Conservation (phyloP, 2,329 filamentous ascomycete species). For the Pseudogymnoascus sp. region DNA sequence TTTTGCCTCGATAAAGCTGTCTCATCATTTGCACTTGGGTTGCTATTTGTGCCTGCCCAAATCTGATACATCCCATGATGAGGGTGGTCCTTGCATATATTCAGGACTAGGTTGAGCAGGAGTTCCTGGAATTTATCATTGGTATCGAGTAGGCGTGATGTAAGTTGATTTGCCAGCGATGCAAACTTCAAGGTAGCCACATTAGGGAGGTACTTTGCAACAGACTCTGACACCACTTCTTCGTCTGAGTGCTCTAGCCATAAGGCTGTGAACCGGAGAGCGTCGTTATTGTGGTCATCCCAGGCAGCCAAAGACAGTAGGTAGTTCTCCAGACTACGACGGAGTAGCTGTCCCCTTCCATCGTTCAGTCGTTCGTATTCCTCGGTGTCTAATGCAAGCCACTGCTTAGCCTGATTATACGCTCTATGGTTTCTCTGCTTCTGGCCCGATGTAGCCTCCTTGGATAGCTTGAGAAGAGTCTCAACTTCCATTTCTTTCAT, state of each 20-base stretch:
- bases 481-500: constrained; percentile 74
- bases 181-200: constrained; percentile 92
- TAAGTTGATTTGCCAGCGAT: constrained; percentile 87
- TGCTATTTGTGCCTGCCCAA: constrained; percentile 69
- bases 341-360: constrained; percentile 74
- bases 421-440: constrained; percentile 51
- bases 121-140: constrained; percentile 65
- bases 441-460: constrained; percentile 33
- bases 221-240: constrained; percentile 66
- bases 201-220: constrained; percentile 57
- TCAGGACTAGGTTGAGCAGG: constrained; percentile 64
- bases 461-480: constrained; percentile 56
- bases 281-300: constrained; percentile 82
- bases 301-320: constrained; percentile 75
- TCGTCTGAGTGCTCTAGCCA: constrained; percentile 87
- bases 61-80: constrained; percentile 98
- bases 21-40: constrained; percentile 62
- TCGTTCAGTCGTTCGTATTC: constrained; percentile 74
- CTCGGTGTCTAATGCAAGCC: constrained; percentile 82
- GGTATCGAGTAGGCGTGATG: constrained; percentile 76
- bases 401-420: constrained; percentile 67
- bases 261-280: constrained; percentile 82
- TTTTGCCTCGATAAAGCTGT: constrained; percentile 63
- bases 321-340: constrained; percentile 87
- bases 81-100: constrained; percentile 86